Conservation (phyloP, 345 rosid species). For the Linum lewisii region DNA sequence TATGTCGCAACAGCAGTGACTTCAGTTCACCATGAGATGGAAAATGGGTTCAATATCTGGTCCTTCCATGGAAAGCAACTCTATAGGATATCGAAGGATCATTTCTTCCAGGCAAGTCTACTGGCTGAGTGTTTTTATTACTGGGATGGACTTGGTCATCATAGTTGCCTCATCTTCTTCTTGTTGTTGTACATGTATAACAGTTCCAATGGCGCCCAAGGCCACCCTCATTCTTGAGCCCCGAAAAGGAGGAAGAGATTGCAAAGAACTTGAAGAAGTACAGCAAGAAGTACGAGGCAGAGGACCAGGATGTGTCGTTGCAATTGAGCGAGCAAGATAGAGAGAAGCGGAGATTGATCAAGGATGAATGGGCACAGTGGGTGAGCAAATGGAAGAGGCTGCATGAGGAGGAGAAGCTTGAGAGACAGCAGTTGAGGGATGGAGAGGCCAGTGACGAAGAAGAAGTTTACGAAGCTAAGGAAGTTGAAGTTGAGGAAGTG, state of each 20-base stretch:
- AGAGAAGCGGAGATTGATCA: slow-evolving; percentile 5
- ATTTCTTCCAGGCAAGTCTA: slow-evolving; percentile 72
- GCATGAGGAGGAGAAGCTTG: slow-evolving; percentile 4
- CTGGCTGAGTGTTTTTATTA: neutral
- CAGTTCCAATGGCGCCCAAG: slow-evolving; percentile 19
- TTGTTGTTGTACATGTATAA: neutral
- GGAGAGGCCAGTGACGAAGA: neutral
- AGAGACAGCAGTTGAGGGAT: neutral
- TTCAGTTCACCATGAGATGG: slow-evolving; percentile 91
- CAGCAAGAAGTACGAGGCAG: slow-evolving; percentile 12
- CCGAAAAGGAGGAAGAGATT: slow-evolving; percentile 17
- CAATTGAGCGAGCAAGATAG: slow-evolving; percentile 5
- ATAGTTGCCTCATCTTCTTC: neutral
- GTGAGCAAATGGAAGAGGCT: slow-evolving; percentile 8
- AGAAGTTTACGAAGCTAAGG: neutral
- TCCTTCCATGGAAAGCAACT: slow-evolving; percentile 82
- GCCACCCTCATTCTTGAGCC: slow-evolving; percentile 15
- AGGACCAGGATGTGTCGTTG: slow-evolving; percentile 13
- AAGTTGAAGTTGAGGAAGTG: neutral
- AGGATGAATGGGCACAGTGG: slow-evolving; percentile 8
- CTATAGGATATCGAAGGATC: slow-evolving; percentile 76
- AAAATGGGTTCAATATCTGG: slow-evolving; percentile 92
- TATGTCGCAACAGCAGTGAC: slow-evolving; percentile 85
- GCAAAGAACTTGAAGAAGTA: slow-evolving; percentile 11
- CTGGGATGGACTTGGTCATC: neutral